Percentiles rank a stretch among this genome's conserved stretches.
phyloP scores from a whole-genome alignment of 1,284 basidiomycete species.

The Taiwanofungus camphoratus region DNA sequence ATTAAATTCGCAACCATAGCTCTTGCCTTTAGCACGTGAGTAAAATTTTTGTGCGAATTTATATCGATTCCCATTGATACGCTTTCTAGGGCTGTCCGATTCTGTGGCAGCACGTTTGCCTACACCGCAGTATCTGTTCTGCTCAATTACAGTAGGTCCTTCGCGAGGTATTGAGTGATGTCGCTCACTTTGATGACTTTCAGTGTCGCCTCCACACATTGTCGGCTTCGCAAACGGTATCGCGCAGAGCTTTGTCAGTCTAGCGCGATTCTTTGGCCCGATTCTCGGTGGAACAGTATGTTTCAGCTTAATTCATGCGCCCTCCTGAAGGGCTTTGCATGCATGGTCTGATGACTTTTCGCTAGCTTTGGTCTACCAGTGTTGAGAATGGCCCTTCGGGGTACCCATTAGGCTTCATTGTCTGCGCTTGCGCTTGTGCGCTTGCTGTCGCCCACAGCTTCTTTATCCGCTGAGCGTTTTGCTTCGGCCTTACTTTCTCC shows the following conservation, averaged over 20 bases:
- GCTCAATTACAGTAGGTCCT: slow-evolving; percentile 68
- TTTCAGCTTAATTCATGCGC: slow-evolving; percentile 13
- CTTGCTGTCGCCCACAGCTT: slow-evolving; percentile 66
- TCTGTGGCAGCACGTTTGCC: slow-evolving; percentile 70
- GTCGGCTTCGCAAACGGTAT: slow-evolving; percentile 77
- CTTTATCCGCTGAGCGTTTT: slow-evolving; percentile 52
- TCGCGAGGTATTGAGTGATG: neutral
- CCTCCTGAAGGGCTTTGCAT: no score
- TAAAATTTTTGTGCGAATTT: slow-evolving; percentile 5
- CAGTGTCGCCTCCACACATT: slow-evolving; percentile 76
- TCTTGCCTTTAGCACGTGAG: slow-evolving; percentile 70
- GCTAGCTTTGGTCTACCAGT: slow-evolving; percentile 71
- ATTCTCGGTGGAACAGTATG: slow-evolving; percentile 73
- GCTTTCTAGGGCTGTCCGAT: slow-evolving; percentile 56
- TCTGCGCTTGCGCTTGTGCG: slow-evolving; percentile 54
- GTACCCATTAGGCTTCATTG: slow-evolving; percentile 69
- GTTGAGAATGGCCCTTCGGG: slow-evolving; percentile 63
- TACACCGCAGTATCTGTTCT: slow-evolving; percentile 78
- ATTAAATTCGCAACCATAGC: slow-evolving; percentile 33
- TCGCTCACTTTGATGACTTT: slow-evolving; percentile 4
- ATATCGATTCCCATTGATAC: neutral
- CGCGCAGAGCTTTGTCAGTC: slow-evolving; percentile 78
- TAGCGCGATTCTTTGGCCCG: slow-evolving; percentile 74
- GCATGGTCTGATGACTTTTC: slow-evolving; percentile 1
- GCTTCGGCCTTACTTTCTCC: neutral